phyloP scores from a whole-genome alignment of 2,329 filamentous ascomycete genomes.

The Trichophyton benhamiae region DNA sequence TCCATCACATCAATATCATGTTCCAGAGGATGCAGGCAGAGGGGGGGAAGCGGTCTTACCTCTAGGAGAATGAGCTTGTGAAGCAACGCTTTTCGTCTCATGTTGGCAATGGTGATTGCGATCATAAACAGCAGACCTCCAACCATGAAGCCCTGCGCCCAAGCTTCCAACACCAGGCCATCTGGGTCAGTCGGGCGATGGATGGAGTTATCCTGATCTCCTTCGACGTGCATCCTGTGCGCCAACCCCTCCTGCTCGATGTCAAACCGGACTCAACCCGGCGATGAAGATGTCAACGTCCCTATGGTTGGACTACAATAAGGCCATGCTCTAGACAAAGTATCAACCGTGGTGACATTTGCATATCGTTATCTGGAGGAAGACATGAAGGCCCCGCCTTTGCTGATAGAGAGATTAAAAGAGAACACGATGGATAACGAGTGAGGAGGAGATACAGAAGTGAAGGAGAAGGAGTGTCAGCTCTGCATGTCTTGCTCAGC shows the following conservation, averaged over 20 bases:
- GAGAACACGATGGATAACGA: background rate
- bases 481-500: background rate
- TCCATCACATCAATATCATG: background rate
- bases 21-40: background rate
- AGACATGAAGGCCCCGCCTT: background rate
- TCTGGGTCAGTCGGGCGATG: constrained; percentile 18
- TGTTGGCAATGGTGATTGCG: constrained; percentile 39
- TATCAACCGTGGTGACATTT: background rate
- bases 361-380: background rate
- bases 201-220: background rate
- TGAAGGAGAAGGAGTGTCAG: background rate
- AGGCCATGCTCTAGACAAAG: background rate
- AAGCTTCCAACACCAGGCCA: constrained; percentile 34
- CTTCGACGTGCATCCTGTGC: background rate
- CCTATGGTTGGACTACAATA: background rate
- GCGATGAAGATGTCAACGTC: background rate
- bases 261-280: background rate
- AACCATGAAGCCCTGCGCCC: constrained; percentile 40
- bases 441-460: background rate
- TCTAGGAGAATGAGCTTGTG: constrained; percentile 42
- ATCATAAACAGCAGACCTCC: constrained; percentile 40
- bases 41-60: constrained; percentile 19
- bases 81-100: constrained; percentile 36
- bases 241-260: background rate
- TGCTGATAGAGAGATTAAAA: background rate